phyloP scores from a whole-genome alignment of 2,329 filamentous ascomycete genomes.

The Fusarium sp. region DNA sequence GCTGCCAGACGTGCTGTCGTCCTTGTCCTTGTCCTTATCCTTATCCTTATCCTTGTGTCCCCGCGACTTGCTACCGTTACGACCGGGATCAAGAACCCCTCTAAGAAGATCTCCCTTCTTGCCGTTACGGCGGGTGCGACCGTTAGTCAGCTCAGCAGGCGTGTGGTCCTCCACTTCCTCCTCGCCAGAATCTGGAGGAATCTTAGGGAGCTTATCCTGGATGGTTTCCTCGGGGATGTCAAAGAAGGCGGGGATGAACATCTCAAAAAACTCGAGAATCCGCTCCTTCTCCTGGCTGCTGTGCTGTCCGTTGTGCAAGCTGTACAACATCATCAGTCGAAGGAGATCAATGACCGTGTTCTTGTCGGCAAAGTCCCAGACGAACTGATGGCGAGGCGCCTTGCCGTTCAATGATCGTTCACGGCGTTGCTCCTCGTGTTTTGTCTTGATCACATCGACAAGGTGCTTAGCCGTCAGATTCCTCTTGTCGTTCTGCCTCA shows the following conservation, averaged over 20 bases:
- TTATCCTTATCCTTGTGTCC: constrained; percentile 67
- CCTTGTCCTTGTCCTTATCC: constrained; percentile 46
- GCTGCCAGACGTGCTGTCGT: constrained; percentile 83
- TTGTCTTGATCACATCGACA: constrained; percentile 89
- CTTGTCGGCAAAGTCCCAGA: constrained; percentile 79
- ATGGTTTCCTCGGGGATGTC: constrained; percentile 78
- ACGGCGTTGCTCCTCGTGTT: constrained; percentile 89
- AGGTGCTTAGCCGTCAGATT: constrained; percentile 91
- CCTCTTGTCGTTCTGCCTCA: constrained; percentile 90
- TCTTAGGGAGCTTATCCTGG: constrained; percentile 73
- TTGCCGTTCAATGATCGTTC: constrained; percentile 72
- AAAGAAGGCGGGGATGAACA: constrained; percentile 82
- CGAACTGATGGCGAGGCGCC: constrained; percentile 77
- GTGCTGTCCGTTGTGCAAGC: constrained; percentile 76
- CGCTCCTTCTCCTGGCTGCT: constrained; percentile 79
- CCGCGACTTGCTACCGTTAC: constrained; percentile 76
- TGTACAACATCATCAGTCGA: constrained; percentile 72
- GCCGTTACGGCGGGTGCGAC: constrained; percentile 75
- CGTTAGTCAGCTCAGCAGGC: constrained; percentile 77
- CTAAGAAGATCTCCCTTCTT: constrained; percentile 87
- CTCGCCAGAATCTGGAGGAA: constrained; percentile 77
- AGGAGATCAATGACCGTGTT: constrained; percentile 74
- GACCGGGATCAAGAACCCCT: constrained; percentile 83
- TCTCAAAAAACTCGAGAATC: constrained; percentile 80
- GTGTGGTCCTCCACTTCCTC: constrained; percentile 82